These are phyloP conservation scores for Macrotyloma uniflorum DNA, from an alignment of 306 rosid genomes.

Conservation along the genomic window DNA sequence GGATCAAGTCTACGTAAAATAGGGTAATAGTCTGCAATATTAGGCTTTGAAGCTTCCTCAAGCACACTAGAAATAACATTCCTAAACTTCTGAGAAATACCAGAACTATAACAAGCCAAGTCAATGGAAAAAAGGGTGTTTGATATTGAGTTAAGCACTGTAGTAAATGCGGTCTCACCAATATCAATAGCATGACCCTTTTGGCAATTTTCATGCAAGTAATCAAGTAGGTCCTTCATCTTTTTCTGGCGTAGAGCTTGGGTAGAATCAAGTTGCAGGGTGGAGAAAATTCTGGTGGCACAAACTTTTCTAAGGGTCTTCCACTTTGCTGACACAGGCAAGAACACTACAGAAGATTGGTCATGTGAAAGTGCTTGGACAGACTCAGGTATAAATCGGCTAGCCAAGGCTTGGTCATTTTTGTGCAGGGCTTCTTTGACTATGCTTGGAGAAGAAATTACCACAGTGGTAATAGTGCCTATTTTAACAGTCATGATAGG, in stretches of 20 bases:
- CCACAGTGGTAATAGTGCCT: slow-evolving; percentile 35
- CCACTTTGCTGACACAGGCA: slow-evolving; percentile 26
- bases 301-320: slow-evolving; percentile 29
- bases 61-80: not conserved
- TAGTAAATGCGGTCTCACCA: slow-evolving; percentile 27
- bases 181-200: slow-evolving; percentile 28
- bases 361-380: slow-evolving; percentile 33
- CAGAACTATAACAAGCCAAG: slow-evolving; percentile 10
- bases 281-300: slow-evolving; percentile 30
- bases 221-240: not conserved
- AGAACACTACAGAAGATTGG: not conserved
- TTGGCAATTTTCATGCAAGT: not conserved
- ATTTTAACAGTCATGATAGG: slow-evolving; percentile 30
- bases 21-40: slow-evolving; percentile 35
- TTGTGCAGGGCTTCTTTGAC: slow-evolving; percentile 39
- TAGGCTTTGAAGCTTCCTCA: slow-evolving; percentile 15
- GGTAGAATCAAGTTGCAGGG: slow-evolving; percentile 23
- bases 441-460: slow-evolving; percentile 35
- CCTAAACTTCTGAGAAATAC: slow-evolving; percentile 9
- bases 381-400: not conserved
- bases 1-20: slow-evolving; percentile 37
- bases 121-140: slow-evolving; percentile 39
- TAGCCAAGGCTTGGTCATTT: slow-evolving; percentile 32
- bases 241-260: not conserved
- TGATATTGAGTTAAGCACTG: slow-evolving; percentile 32